A percentile compares a stretch with the other conserved stretches of the same genome.
These are phyloP conservation scores for Calocybe indica DNA, from an alignment of 768 basidiomycete genomes.

Conservation along the genomic window DNA sequence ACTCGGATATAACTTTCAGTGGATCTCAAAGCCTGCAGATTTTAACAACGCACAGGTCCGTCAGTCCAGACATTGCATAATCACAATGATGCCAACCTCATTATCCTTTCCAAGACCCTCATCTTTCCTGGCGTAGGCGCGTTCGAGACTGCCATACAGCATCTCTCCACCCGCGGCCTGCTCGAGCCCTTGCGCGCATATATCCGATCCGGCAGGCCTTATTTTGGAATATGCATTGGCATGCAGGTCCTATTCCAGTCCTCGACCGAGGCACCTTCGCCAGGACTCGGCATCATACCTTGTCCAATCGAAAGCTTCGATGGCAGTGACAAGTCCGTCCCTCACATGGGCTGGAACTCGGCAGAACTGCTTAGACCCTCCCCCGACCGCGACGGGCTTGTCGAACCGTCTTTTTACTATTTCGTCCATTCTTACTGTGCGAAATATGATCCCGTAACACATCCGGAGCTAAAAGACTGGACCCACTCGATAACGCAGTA, in stretches of 20 bases:
- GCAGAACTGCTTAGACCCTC: constrained; percentile 51
- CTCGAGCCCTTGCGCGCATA: constrained; percentile 78
- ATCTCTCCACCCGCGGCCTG: constrained; percentile 67
- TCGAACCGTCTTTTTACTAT: constrained; percentile 73
- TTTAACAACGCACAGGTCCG: constrained; percentile 87
- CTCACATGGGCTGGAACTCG: constrained; percentile 98
- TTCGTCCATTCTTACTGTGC: constrained; percentile 96
- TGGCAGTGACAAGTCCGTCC: constrained; percentile 75
- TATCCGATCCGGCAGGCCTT: constrained; percentile 83
- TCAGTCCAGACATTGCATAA: constrained; percentile 13
- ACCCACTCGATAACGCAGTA: constrained; percentile 87
- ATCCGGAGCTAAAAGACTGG: constrained; percentile 64
- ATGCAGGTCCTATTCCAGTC: constrained; percentile 93
- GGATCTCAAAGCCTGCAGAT: constrained; percentile 79
- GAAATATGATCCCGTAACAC: constrained; percentile 53
- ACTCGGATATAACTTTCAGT: constrained; percentile 83
- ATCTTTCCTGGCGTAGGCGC: constrained; percentile 97
- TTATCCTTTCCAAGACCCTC: constrained; percentile 57
- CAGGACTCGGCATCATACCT: constrained; percentile 86
- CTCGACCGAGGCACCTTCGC: constrained; percentile 70
- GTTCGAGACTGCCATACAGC: constrained; percentile 81
- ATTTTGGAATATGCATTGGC: constrained; percentile 98
- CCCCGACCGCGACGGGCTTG: constrained; percentile 38
- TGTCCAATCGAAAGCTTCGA: constrained; percentile 71
- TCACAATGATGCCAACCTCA: constrained; percentile 4